These are phyloP conservation scores for Lenzites betulinus DNA, from an alignment of 768 basidiomycete genomes.

Conservation along the genomic window DNA sequence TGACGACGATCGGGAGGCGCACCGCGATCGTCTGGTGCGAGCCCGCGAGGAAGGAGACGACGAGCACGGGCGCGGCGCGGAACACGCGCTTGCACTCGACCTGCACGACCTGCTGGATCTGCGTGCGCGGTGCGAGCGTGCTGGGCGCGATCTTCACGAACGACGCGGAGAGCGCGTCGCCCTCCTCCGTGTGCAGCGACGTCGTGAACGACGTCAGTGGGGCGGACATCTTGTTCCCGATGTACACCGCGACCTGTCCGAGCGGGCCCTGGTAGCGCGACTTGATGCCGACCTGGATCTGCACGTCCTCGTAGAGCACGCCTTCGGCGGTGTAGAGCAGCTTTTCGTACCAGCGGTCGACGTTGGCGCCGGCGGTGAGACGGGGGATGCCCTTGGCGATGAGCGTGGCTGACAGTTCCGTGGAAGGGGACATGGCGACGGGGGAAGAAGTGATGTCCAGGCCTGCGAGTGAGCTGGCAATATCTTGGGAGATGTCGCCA, in stretches of 20 bases:
- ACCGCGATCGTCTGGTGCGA: slow-evolving; percentile 86
- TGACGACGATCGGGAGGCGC: slow-evolving; percentile 82
- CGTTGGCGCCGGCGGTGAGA: slow-evolving; percentile 64
- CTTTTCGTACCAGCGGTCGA: slow-evolving; percentile 90
- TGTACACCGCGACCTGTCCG: slow-evolving; percentile 91
- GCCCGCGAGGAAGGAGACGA: slow-evolving; percentile 89
- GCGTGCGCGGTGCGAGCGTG: slow-evolving; percentile 77
- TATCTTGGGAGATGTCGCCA: slow-evolving; percentile 50
- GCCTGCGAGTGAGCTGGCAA: slow-evolving; percentile 79
- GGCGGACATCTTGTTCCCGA: slow-evolving; percentile 92
- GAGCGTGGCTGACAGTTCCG: slow-evolving; percentile 25
- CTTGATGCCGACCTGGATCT: slow-evolving; percentile 95
- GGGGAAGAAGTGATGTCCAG: slow-evolving; percentile 52
- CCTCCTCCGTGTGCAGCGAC: slow-evolving; percentile 69
- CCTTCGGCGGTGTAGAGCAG: slow-evolving; percentile 81
- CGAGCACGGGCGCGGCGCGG: slow-evolving; percentile 71
- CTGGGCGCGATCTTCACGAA: slow-evolving; percentile 92
- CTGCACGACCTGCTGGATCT: slow-evolving; percentile 91
- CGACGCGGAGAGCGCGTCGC: slow-evolving; percentile 75
- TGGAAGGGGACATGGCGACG: slow-evolving; percentile 23
- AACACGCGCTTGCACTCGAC: slow-evolving; percentile 94
- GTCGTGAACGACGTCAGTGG: slow-evolving; percentile 93
- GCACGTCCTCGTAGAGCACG: slow-evolving; percentile 92
- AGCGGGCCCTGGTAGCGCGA: slow-evolving; percentile 94
- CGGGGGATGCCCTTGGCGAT: slow-evolving; percentile 49